Conservation (phyloP, 1,284 basidiomycete species). For the Coniferiporia sulphurascens region DNA sequence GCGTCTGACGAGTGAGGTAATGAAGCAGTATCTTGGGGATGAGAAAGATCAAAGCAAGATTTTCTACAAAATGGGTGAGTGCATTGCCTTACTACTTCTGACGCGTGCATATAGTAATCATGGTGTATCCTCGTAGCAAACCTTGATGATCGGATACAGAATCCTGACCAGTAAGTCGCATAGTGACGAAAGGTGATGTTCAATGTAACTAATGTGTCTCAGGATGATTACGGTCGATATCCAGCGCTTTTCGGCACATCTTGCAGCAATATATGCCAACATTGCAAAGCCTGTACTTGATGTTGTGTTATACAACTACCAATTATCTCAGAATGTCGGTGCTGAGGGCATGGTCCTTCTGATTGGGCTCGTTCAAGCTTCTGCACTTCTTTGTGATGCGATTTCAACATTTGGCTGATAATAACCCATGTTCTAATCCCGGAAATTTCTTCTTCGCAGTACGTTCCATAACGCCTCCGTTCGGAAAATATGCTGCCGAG, state of each 20-base stretch:
- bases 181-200: background rate
- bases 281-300: slow-evolving; percentile 92
- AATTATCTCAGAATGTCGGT: slow-evolving; percentile 90
- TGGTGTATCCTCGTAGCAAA: slow-evolving; percentile 49
- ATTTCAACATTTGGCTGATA: slow-evolving; percentile 20
- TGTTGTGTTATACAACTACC: slow-evolving; percentile 94
- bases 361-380: slow-evolving; percentile 80
- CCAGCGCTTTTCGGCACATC: slow-evolving; percentile 85
- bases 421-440: background rate
- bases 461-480: slow-evolving; percentile 86
- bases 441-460: slow-evolving; percentile 40
- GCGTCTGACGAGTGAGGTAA: slow-evolving; percentile 78
- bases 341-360: slow-evolving; percentile 88
- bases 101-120: slow-evolving; percentile 5
- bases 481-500: slow-evolving; percentile 84
- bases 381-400: slow-evolving; percentile 68
- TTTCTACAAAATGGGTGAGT: slow-evolving; percentile 88
- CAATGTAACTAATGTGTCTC: slow-evolving; percentile 15
- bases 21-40: slow-evolving; percentile 82
- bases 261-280: slow-evolving; percentile 94
- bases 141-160: slow-evolving; percentile 92
- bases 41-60: slow-evolving; percentile 67
- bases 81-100: background rate
- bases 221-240: slow-evolving; percentile 96
- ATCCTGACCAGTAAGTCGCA: slow-evolving; percentile 79